Percentiles rank a stretch among this genome's conserved stretches.
phyloP scores from a whole-genome alignment of 1,139 yeast genomes.

The Meyerozyma smithsonii region DNA sequence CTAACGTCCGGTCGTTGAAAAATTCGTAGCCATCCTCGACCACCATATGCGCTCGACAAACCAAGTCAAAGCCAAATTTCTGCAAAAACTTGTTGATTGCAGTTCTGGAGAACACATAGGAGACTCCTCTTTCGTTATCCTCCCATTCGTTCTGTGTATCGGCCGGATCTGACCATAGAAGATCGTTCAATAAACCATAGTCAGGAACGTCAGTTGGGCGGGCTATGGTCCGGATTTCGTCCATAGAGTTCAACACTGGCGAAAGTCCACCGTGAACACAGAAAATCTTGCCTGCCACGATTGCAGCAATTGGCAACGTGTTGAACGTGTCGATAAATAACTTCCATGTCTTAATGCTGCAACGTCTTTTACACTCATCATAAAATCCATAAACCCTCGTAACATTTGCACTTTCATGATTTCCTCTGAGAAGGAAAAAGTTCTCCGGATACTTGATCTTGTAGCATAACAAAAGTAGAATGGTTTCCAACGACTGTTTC shows the following conservation, averaged over 20 bases:
- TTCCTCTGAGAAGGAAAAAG: constrained; percentile 86
- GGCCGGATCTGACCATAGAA: constrained; percentile 96
- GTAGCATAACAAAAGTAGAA: constrained; percentile 76
- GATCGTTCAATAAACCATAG: constrained; percentile 85
- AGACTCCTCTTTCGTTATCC: constrained; percentile 95
- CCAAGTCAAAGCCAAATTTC: constrained; percentile 88
- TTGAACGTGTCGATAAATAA: constrained; percentile 90
- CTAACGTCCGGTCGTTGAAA: constrained; percentile 87
- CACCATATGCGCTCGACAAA: constrained; percentile 97
- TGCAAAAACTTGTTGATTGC: constrained; percentile 88
- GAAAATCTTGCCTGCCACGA: constrained; percentile 92
- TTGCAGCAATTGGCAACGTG: constrained; percentile 90
- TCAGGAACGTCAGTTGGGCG: constrained; percentile 98
- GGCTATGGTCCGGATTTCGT: constrained; percentile 85
- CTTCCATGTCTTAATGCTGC: constrained; percentile 92
- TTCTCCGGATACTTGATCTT: constrained; percentile 96
- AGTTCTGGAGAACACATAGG: constrained; percentile 90
- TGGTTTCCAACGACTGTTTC: constrained; percentile 89
- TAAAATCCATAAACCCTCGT: constrained; percentile 95
- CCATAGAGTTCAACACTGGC: constrained; percentile 86
- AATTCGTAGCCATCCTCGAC: constrained; percentile 98
- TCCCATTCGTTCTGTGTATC: constrained; percentile 96
- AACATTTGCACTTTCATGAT: constrained; percentile 95
- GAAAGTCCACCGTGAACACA: constrained; percentile 97
- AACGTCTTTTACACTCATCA: constrained; percentile 89